phyloP scores from a whole-genome alignment of 108 stramenopile genomes.

The Epipyxis sp. region DNA sequence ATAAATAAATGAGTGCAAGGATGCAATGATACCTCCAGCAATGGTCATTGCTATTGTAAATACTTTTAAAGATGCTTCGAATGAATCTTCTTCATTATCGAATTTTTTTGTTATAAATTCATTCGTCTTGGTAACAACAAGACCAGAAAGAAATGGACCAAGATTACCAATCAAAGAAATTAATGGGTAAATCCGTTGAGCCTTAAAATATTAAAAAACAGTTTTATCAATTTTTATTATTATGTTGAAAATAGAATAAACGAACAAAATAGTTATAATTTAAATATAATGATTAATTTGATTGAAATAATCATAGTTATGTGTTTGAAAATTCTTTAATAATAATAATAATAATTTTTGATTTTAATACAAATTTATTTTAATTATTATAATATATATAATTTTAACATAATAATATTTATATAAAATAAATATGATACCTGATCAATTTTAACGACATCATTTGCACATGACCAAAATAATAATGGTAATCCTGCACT shows the following conservation, averaged over 20 bases:
- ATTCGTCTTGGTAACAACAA: conserved; percentile 73
- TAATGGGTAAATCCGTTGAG: conserved; percentile 15
- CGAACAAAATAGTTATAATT: too few species aligned
- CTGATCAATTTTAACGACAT: conserved; percentile 79
- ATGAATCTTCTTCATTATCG: conserved; percentile 69
- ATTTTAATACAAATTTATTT: too few species aligned
- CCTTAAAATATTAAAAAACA: not conserved
- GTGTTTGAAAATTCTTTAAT: too few species aligned
- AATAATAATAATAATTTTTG: too few species aligned
- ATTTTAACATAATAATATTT: conserved; percentile 59
- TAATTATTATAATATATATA: too few species aligned
- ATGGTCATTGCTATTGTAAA: conserved; percentile 64
- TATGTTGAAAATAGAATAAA: not conserved
- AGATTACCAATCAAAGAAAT: conserved; percentile 40
- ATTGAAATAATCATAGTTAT: too few species aligned
- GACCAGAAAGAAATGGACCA: conserved; percentile 86
- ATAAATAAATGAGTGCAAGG: conserved; percentile 3
- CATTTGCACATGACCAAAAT: conserved; percentile 96
- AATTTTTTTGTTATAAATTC: conserved; percentile 71
- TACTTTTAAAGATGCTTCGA: conserved; percentile 68
- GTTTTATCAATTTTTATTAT: not conserved
- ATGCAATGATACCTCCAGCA: not conserved
- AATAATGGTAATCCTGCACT: conserved; percentile 51
- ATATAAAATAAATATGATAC: conserved; percentile 60
- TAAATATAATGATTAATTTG: too few species aligned